Evolutionary conservation across 805 yeast species (phyloP), one percentile per base, ranked within the genome.

Genomic region (Teunomyces panamensis): DNA sequence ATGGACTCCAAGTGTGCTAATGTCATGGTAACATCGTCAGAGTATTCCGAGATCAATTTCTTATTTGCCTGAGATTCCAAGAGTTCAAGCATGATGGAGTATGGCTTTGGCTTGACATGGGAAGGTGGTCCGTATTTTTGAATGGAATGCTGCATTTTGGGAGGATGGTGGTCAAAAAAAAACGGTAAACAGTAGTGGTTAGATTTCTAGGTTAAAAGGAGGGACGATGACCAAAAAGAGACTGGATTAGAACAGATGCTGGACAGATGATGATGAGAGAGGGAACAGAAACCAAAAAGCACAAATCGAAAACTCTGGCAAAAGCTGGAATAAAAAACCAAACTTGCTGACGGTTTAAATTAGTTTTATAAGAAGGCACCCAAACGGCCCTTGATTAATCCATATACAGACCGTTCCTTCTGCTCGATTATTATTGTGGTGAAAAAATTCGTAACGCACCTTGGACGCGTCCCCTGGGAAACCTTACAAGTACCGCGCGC

Each of bases 51-150:
- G 8, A 64, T 60, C 41, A 77, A 63, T 43, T 63, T 64, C 41
- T 65, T 66, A 58, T 79, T 78, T 37, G 75, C 70, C 50, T 64
- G 72, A 11, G 71, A 63, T 57, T 80, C 85, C 39, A 76, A 61
- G 9, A 68, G 63, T 54, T 80, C 84, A 32, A 79, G 64, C 54
- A 62, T 64, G 17, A 71, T 49, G n/a, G 73, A 64, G 57, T 78
- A 77, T 5, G 70, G 62, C 45, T 64, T 56, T 1, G 67, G 60
- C 45, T 58, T 61, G 35, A 60, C 53, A 30, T 53, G 59, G 13
- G 63, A 48, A 5, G 76, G 75, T n/a, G 50, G 67, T 51, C 46
- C 70, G 32, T 53, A 53, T 37, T 46, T 46, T 32, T 29, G 45
- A n/a, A n/a, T 29, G 27, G 16, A 17, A 41, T 30, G 43, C 32